Percentiles rank a stretch among this genome's conserved stretches.
phyloP scores from a whole-genome alignment of 139 green algal species.

The Edaphochlamys debaryana region DNA sequence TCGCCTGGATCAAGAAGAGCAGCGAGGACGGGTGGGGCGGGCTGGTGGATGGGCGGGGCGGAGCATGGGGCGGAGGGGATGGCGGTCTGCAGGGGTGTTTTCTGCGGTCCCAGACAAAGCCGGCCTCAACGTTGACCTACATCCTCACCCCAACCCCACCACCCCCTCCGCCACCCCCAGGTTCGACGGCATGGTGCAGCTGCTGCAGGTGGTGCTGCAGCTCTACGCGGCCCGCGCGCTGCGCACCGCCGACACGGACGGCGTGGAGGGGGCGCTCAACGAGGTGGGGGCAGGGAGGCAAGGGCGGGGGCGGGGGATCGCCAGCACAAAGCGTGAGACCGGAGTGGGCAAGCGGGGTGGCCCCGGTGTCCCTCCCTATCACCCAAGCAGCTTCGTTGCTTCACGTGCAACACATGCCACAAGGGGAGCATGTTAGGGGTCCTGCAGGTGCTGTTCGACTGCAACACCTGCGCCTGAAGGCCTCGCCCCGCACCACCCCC shows the following conservation, averaged over 20 bases:
- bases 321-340: no score
- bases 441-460: no score
- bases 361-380: no score
- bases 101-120: neutral
- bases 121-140: neutral
- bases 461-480: no score
- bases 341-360: no score
- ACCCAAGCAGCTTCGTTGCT: no score
- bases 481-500: no score
- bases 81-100: no score
- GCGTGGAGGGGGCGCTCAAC: conserved; percentile 56
- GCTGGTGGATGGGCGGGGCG: neutral
- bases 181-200: conserved; percentile 83
- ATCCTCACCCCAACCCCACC: neutral
- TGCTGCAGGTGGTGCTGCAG: conserved; percentile 92
- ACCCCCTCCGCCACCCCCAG: neutral
- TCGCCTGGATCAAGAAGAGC: conserved; percentile 92
- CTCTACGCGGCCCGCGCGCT: conserved; percentile 84
- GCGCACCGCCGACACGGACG: conserved; percentile 37
- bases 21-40: conserved; percentile 58
- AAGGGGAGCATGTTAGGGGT: no score
- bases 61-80: neutral
- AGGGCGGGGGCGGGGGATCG: no score
- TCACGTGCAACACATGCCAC: no score
- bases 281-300: conserved; percentile 28